Evolutionary conservation across 768 basidiomycete genomes (phyloP).

Genomic region (Hygrocybe coccinea): DNA sequence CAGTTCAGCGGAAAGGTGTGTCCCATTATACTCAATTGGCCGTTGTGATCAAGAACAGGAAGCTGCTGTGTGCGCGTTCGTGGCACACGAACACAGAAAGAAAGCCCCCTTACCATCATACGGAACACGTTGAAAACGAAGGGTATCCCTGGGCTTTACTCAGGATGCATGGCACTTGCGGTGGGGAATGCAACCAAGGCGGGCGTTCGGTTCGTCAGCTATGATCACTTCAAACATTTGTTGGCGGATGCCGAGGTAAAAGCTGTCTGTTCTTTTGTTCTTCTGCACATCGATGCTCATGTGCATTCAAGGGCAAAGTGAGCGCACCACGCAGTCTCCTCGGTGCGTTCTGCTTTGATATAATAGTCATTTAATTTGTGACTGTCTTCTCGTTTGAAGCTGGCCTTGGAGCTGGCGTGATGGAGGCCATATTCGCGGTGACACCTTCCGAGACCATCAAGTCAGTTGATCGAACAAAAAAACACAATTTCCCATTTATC

Average conservation of each 20-base stretch:
- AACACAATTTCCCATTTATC: background rate
- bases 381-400: conserved; percentile 41
- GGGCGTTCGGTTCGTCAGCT: conserved; percentile 91
- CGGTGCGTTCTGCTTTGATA: conserved; percentile 38
- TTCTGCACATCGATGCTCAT: conserved; percentile 4
- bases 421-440: conserved; percentile 89
- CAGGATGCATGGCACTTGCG: conserved; percentile 84
- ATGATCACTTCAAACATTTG: conserved; percentile 84
- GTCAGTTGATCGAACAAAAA: conserved; percentile 54
- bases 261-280: background rate
- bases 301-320: conserved; percentile 84
- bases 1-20: conserved; percentile 81
- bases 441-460: conserved; percentile 99
- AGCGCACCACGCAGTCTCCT: conserved; percentile 79
- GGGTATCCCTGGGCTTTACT: conserved; percentile 85
- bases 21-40: background rate
- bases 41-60: background rate
- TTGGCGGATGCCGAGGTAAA: conserved; percentile 79
- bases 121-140: conserved; percentile 66
- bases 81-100: conserved; percentile 41
- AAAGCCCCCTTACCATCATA: conserved; percentile 71
- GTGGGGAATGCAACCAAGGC: conserved; percentile 92
- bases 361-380: background rate
- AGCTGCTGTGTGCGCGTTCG: too few relatives aligned
- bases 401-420: conserved; percentile 84